These are phyloP conservation scores for Gigaspora rosea DNA, from an alignment of 192 early-diverging fungal genomes.

Conservation along the genomic window DNA sequence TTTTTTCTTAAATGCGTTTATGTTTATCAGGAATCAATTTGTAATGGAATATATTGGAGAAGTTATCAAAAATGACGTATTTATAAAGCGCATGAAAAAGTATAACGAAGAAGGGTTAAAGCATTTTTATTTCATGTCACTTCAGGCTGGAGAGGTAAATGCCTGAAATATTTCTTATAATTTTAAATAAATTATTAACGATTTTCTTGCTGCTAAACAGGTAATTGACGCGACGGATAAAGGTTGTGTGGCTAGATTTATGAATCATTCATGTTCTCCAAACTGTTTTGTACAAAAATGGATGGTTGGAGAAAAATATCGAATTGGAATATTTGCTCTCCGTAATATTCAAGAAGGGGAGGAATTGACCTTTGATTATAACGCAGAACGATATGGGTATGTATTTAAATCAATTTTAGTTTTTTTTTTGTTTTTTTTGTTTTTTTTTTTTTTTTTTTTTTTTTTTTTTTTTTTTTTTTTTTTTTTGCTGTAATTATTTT, in stretches of 20 bases:
- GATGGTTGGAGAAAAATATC: constrained; percentile 85
- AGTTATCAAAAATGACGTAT: constrained; percentile 80
- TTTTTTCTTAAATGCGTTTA: background rate
- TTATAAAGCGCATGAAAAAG: constrained; percentile 78
- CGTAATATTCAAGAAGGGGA: constrained; percentile 73
- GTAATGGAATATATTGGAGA: constrained; percentile 99
- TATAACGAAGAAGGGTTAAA: constrained; percentile 80
- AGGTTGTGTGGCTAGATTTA: constrained; percentile 93
- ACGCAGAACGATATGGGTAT: constrained; percentile 93
- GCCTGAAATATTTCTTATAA: background rate
- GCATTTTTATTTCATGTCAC: constrained; percentile 99
- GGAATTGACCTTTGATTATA: constrained; percentile 98
- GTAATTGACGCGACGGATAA: constrained; percentile 94
- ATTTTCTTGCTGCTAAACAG: constrained; percentile 35
- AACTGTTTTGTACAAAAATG: constrained; percentile 97
- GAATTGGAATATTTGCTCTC: constrained; percentile 96
- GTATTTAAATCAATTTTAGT: constrained; percentile 15
- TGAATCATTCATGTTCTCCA: constrained; percentile 97
- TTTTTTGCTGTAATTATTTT: background rate
- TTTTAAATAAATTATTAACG: background rate
- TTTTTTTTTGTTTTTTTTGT: background rate
- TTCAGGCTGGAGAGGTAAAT: constrained; percentile 83
- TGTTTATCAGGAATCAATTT: constrained; percentile 70
- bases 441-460: constrained; percentile 7
- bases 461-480: constrained; percentile 14